These are phyloP conservation scores for Paragyromitra xinjiangensis DNA, from an alignment of 495 filamentous ascomycete genomes.

Conservation along the genomic window DNA sequence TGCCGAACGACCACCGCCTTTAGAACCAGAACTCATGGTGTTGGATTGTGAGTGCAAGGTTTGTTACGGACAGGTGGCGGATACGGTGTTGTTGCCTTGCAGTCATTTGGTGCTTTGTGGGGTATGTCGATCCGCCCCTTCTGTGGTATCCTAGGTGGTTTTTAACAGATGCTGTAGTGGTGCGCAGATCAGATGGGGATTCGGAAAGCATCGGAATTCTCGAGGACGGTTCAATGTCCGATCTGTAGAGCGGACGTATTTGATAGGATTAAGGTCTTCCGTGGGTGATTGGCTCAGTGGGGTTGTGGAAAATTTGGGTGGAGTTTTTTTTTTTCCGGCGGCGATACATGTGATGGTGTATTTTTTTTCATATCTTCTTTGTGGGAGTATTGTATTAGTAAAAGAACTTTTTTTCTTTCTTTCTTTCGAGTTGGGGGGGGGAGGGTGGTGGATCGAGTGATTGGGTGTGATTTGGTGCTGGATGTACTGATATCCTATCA, in stretches of 20 bases:
- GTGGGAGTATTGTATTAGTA: too few relatives aligned
- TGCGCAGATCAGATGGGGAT: slow-evolving; percentile 54
- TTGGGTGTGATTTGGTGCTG: too few relatives aligned
- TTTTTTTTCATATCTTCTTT: too few relatives aligned
- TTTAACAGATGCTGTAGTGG: slow-evolving; percentile 37
- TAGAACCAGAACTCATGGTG: slow-evolving; percentile 62
- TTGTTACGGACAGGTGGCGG: slow-evolving; percentile 66
- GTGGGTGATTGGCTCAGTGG: slow-evolving; percentile 18
- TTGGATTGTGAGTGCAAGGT: slow-evolving; percentile 66
- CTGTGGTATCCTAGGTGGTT: not conserved
- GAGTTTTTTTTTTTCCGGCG: too few relatives aligned
- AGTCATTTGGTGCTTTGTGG: slow-evolving; percentile 67
- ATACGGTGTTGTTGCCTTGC: slow-evolving; percentile 66
- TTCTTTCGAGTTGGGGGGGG: too few relatives aligned
- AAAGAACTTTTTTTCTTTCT: too few relatives aligned
- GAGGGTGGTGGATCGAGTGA: too few relatives aligned
- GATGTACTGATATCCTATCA: too few relatives aligned
- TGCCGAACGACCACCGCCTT: slow-evolving; percentile 62
- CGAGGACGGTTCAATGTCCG: slow-evolving; percentile 46
- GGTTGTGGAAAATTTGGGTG: too few relatives aligned
- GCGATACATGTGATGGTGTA: too few relatives aligned
- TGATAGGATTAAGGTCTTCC: slow-evolving; percentile 50
- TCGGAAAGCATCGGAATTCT: slow-evolving; percentile 21
- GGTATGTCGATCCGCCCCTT: slow-evolving; percentile 22
- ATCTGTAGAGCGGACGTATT: slow-evolving; percentile 47